Evolutionary conservation across 148 eudicot species (phyloP), one percentile per base, ranked within the genome.

Genomic region (Arctostaphylos glauca): DNA sequence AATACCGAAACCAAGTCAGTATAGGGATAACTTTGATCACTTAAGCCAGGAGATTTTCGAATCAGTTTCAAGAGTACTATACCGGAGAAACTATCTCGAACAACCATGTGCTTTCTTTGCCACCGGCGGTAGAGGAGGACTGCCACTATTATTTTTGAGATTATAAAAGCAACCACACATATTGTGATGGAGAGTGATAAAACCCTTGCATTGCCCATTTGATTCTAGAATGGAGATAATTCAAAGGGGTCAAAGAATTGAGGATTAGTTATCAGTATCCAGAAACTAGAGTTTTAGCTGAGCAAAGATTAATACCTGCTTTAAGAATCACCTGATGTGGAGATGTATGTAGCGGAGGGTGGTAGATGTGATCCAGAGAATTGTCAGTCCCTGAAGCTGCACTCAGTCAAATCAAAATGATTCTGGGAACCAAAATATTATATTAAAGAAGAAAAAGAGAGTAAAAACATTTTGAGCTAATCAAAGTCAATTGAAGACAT

Each of bases 81-180:
- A 92, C 95, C 96, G 25, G 91, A 85, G 78, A 86, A 83, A 77
- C 86, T 94, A 82, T 94, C 92, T 90, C 91, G 91, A 76, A 91
- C 43, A 23, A 90, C 83, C 85, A 71, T 83, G 38, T 91, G 90
- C 74, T 91, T 96, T 80, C 87, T 86, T 80, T 94, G 86, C 98
- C 99, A 92, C 84, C 89, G 87, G 68, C 91, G 94, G 85, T 96
- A 96, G 83, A 91, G 85, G 44, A 96, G 87, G 68, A 92, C 58
- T 50, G 95, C 89, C 80, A 94, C 85, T 6, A 87, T 79, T 60
- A 93, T 87, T 88, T 96, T 96, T 55, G 94, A 90, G 80, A 84
- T 80, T 21, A 91, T 85, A 50, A 96, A 96, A 74, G 93, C 97
- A 58, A 96, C 60, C 50, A 88, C 86, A 25, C 90, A 84, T 50